Evolutionary conservation across 2,329 filamentous ascomycete genomes (phyloP), one percentile per base, ranked within the genome.

Genomic region (Hymenoscyphus fraxineus): DNA sequence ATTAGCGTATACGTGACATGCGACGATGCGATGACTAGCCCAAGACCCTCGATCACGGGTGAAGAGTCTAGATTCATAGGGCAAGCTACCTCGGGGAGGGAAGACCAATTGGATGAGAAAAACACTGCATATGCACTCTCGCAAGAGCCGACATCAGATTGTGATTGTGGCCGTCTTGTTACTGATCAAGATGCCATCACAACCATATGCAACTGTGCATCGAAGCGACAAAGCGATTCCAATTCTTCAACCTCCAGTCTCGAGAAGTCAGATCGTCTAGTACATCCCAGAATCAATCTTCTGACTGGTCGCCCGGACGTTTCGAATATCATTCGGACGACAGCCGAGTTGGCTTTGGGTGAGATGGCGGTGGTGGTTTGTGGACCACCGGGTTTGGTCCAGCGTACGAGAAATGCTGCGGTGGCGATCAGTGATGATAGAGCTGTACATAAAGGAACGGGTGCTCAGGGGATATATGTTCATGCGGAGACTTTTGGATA

Each of bases 321-420:
- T 3, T 76, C 76, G 19, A 78, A 76, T 16, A 79, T 88, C 62
- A 83, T 88, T 31, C 78, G 82, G 35, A 80, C 80, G 58, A 78
- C 80, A 0, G 77, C 89, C 0, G 86, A 89, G 73, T 77, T 80
- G 58, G 86, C 86, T 0, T 73, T 80, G 13, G 87, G 87, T 2
- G 87, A 90, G 74, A 86, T 81, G 39, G 85, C 83, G 0, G 83
- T 89, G 0, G 81, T 88, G 1, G 85, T 85, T 0, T 89, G 87
- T 70, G 87, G 87, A 15, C 85, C 85, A 0, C 73, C 76, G 1
- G 81, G 83, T 0, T 72, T 89, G 58, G 80, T 83, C 3, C 78
- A 81, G n/a, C 80, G 83, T 66, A 82, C 85, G 5, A 80, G 85
- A 64, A 80, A 78, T 15, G 80, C 78, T 63, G 84, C 85, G 0